Conservation (phyloP, 1,284 basidiomycete species). For the Wallemia ichthyophaga region DNA sequence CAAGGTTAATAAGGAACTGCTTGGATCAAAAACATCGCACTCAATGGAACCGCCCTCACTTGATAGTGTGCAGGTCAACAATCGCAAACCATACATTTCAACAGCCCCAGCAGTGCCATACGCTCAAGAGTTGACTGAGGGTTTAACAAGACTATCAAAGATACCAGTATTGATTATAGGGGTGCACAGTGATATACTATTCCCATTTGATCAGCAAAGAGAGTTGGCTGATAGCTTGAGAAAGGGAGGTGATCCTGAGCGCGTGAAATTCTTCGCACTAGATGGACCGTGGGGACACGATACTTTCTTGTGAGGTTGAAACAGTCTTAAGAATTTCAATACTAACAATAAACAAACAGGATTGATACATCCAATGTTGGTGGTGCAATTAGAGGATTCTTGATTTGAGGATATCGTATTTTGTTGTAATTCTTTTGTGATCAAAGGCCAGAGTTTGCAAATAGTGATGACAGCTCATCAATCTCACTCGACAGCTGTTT, state of each 20-base stretch:
- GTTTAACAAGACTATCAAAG: conserved; percentile 39
- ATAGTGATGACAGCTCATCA: not conserved
- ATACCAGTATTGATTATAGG: conserved; percentile 71
- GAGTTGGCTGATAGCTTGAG: conserved; percentile 78
- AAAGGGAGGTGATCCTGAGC: conserved; percentile 45
- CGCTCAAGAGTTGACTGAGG: conserved; percentile 50
- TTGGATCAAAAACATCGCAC: conserved; percentile 12
- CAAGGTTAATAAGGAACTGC: conserved; percentile 13
- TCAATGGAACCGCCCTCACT: conserved; percentile 20
- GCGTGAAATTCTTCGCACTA: conserved; percentile 84
- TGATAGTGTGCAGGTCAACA: conserved; percentile 28
- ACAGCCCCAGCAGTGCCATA: conserved; percentile 30
- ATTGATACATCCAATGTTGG: conserved; percentile 48
- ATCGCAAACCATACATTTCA: conserved; percentile 18
- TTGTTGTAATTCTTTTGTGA: not conserved
- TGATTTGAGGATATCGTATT: conserved; percentile 11
- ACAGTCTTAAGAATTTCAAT: too few species aligned
- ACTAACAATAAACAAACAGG: conserved; percentile 11
- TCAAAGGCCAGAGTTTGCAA: not conserved
- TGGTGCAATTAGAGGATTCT: conserved; percentile 44
- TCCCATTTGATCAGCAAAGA: conserved; percentile 88
- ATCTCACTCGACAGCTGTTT: not conserved
- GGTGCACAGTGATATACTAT: conserved; percentile 85
- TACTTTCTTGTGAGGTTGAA: conserved; percentile 50
- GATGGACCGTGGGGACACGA: conserved; percentile 97